Evolutionary conservation across 2,329 filamentous ascomycete genomes (phyloP).

Genomic region (Neopestalotiopsis sp.): DNA sequence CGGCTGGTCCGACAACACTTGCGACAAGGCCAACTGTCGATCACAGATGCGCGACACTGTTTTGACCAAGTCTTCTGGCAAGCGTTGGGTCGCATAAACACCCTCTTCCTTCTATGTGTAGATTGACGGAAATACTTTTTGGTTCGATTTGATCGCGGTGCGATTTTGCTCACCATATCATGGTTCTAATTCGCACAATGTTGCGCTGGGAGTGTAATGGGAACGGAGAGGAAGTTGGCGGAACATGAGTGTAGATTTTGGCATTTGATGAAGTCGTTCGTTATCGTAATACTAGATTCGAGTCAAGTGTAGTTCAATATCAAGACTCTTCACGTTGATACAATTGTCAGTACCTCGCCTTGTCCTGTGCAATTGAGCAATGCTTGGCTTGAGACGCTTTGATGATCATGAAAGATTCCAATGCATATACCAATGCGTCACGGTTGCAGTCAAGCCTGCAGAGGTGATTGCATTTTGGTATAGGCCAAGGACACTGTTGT

Average conservation of each 20-base stretch:
- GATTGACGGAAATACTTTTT: constrained; percentile 5
- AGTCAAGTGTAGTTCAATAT: not conserved
- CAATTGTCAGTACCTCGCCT: not conserved
- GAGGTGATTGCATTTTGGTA: no score
- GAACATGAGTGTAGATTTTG: constrained; percentile 13
- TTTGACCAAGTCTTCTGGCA: constrained; percentile 26
- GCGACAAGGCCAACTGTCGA: constrained; percentile 44
- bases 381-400: not conserved
- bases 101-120: not conserved
- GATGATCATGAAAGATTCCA: no score
- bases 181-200: constrained; percentile 10
- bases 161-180: constrained; percentile 32
- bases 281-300: not conserved
- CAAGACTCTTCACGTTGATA: not conserved
- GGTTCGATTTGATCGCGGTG: constrained; percentile 27
- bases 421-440: no score
- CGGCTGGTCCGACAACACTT: constrained; percentile 49
- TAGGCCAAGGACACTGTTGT: no score
- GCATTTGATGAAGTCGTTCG: constrained; percentile 7
- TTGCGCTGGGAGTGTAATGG: constrained; percentile 10
- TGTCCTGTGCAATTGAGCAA: not conserved
- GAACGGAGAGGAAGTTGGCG: not conserved
- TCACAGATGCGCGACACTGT: constrained; percentile 37
- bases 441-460: no score
- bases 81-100: constrained; percentile 22